Evolutionary conservation across 2,329 filamentous ascomycete genomes (phyloP).

Genomic region (Capronia epimyces): DNA sequence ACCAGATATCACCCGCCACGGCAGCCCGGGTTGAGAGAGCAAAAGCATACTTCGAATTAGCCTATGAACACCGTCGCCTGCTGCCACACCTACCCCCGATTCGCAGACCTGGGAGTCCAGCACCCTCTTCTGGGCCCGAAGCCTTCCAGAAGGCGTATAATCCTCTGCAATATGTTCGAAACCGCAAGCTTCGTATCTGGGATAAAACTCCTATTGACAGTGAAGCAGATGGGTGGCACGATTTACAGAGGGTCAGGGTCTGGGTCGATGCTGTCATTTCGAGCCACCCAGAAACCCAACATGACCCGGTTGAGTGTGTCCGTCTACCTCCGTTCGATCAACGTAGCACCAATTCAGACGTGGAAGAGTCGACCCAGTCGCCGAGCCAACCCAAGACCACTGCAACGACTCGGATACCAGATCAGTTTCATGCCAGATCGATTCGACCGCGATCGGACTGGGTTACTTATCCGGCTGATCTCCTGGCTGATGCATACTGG

Average conservation of each 20-base stretch:
- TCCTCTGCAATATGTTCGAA: slow-evolving; percentile 85
- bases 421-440: slow-evolving; percentile 44
- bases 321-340: slow-evolving; percentile 40
- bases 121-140: slow-evolving; percentile 31
- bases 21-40: slow-evolving; percentile 77
- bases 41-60: slow-evolving; percentile 76
- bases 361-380: slow-evolving; percentile 28
- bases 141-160: slow-evolving; percentile 63
- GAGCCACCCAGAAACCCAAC: slow-evolving; percentile 40
- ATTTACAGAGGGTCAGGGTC: slow-evolving; percentile 62
- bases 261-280: slow-evolving; percentile 71
- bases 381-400: slow-evolving; percentile 31
- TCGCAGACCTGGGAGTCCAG: slow-evolving; percentile 24
- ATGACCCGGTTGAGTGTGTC: slow-evolving; percentile 44
- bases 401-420: slow-evolving; percentile 32
- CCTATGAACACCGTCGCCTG: slow-evolving; percentile 74
- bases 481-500: slow-evolving; percentile 89
- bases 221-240: slow-evolving; percentile 68
- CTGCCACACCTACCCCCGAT: slow-evolving; percentile 74
- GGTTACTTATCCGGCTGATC: slow-evolving; percentile 74
- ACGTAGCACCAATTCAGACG: slow-evolving; percentile 19
- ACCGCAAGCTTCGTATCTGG: slow-evolving; percentile 75
- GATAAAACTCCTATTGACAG: slow-evolving; percentile 71
- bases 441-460: slow-evolving; percentile 76
- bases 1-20: slow-evolving; percentile 69